Percentiles rank a stretch among this genome's conserved stretches.
Conservation (phyloP, 331 rosid species). For the Arachis monticola region DNA sequence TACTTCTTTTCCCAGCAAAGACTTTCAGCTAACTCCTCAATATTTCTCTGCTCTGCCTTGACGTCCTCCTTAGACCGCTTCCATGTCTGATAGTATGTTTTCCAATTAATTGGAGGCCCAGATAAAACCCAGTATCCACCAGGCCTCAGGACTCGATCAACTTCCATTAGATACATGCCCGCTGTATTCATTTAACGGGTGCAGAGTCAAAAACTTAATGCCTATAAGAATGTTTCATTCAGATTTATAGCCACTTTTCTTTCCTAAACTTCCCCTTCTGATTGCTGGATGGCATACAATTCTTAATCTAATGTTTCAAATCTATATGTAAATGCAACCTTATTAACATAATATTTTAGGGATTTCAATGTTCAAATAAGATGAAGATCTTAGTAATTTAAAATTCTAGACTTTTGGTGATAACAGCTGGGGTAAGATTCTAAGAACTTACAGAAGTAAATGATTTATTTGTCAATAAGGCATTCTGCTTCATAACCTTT, state of each 20-base stretch:
- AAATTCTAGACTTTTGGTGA: background rate
- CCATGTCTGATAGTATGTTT: conserved; percentile 90
- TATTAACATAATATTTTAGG: conserved; percentile 12
- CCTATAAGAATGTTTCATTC: conserved; percentile 29
- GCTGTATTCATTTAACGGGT: conserved; percentile 50
- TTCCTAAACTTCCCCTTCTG: background rate
- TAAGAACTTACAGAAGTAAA: background rate
- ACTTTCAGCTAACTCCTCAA: conserved; percentile 81
- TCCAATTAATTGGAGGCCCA: conserved; percentile 99
- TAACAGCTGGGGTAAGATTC: too few species aligned
- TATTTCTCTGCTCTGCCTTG: conserved; percentile 80
- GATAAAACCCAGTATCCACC: conserved; percentile 98
- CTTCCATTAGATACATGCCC: conserved; percentile 68
- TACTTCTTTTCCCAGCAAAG: conserved; percentile 98
- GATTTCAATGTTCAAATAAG: background rate
- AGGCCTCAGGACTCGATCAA: conserved; percentile 71
- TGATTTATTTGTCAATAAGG: background rate
- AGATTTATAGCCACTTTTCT: conserved; percentile 10
- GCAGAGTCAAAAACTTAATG: conserved; percentile 27
- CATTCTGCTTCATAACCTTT: background rate
- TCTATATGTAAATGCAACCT: conserved; percentile 9
- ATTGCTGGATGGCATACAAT: conserved; percentile 4
- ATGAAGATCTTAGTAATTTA: conserved; percentile 23
- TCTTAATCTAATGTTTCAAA: conserved; percentile 23
- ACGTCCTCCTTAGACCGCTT: conserved; percentile 78